phyloP scores from a whole-genome alignment of 2,329 filamentous ascomycete species.

The Botrytis hyacinthi region DNA sequence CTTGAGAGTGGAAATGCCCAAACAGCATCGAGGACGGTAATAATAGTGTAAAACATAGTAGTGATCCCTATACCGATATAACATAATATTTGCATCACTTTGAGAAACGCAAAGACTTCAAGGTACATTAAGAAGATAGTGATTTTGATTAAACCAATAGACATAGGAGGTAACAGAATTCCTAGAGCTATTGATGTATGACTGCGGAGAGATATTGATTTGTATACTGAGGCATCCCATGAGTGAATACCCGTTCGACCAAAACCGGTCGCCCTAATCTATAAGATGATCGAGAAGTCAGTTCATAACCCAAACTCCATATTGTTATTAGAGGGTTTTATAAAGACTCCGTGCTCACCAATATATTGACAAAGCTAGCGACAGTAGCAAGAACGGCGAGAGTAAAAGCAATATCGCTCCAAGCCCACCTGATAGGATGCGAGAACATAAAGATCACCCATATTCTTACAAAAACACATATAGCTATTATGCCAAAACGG shows the following conservation, averaged over 20 bases:
- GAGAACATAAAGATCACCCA: not conserved
- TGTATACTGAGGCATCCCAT: not conserved
- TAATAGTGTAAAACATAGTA: not conserved
- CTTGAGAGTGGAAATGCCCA: not conserved
- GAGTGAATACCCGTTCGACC: not conserved
- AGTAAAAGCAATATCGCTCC: no score
- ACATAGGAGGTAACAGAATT: no score
- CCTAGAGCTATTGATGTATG: no score
- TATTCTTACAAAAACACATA: not conserved
- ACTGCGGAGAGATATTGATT: no score
- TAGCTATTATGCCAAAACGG: not conserved
- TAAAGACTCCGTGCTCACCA: no score
- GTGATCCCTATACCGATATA: not conserved
- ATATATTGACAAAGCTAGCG: no score
- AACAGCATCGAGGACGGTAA: accelerated
- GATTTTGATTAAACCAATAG: not conserved
- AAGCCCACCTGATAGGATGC: no score
- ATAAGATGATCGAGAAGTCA: not conserved
- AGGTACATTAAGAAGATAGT: not conserved
- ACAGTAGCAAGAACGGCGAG: no score
- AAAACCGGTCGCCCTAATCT: not conserved
- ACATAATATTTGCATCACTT: not conserved
- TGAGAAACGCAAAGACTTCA: not conserved
- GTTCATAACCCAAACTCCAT: no score
- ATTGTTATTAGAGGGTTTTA: no score